A percentile compares a stretch with the other conserved stretches of the same genome.
phyloP scores from a whole-genome alignment of 306 rosid genomes.

The Rosa persica region DNA sequence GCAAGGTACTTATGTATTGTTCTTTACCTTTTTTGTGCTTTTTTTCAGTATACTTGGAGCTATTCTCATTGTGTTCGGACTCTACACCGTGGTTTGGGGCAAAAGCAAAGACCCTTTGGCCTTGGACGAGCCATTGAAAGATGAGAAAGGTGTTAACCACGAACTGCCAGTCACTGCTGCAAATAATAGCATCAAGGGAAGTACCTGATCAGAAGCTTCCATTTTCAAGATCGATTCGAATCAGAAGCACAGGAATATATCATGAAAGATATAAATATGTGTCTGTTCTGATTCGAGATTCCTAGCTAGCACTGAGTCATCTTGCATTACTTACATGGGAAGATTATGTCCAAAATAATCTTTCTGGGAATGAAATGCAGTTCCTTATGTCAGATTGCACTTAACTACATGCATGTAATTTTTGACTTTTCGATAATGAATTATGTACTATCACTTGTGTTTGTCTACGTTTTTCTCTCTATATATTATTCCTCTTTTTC shows the following conservation, averaged over 20 bases:
- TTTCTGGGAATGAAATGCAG: background rate
- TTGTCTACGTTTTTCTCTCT: background rate
- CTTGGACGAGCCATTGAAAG: conserved; percentile 21
- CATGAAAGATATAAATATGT: background rate
- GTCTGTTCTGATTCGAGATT: background rate
- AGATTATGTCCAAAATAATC: background rate
- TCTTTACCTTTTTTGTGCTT: background rate
- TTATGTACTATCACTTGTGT: conserved; percentile 2
- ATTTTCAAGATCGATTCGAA: background rate
- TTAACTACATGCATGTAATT: conserved; percentile 1
- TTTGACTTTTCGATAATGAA: conserved; percentile 1
- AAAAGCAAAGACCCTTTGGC: conserved; percentile 68
- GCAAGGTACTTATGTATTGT: background rate
- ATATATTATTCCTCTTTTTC: background rate
- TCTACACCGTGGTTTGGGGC: conserved; percentile 96
- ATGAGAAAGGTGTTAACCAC: conserved; percentile 35
- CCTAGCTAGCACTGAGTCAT: conserved; percentile 6
- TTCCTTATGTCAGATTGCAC: background rate
- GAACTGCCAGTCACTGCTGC: conserved; percentile 54
- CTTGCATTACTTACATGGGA: background rate
- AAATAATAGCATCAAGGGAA: background rate
- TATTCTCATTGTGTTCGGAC: conserved; percentile 69
- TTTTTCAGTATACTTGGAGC: conserved; percentile 77
- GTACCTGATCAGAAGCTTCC: conserved; percentile 8
- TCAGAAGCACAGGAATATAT: conserved; percentile 4